Evolutionary conservation across 306 rosid genomes (phyloP), one percentile per base, ranked within the genome.

Genomic region (Dryas alaskensis): DNA sequence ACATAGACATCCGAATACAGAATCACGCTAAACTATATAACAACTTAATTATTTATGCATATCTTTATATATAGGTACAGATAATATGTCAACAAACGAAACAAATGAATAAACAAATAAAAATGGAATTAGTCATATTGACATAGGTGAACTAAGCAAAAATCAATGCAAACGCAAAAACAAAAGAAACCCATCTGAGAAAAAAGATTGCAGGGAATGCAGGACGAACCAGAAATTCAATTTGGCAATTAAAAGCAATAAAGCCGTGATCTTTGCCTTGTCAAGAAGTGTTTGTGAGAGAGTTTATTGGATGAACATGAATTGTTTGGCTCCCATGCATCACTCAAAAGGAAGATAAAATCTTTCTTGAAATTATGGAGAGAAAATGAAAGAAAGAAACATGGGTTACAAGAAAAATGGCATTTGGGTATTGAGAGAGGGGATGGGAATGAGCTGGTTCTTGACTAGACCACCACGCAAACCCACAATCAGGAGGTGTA

Each of bases 181-280:
- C 10, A 48, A 67, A 10, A 4, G 64, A 17, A 7, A 73, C 17
- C 65, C 68, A 42, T 64, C 0, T 14, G 46, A 42, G 10, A 27
- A 53, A 17, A 52, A 19, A 54, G 48, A 69, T 53, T 7, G 47
- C 25, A 80, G 77, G 48, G 50, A 67, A 74, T 53, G 74, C 22
- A 72, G 27, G 40, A 82, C 84, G 75, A 73, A 86, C 91, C 87
- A 82, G 83, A 83, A 72, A 79, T 17, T 74, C 48, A 70, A 59
- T 81, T 76, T 51, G 62, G 75, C 58, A 72, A 72, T 27, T 8
- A 46, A 59, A 7, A 22, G 14, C 27, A 25, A 44, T 1, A 57
- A 55, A 57, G 67, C 42, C 10, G 46, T 31, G 55, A 72, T 72
- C 58, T 46, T 72, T n/a, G 4, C 55, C 67, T 65, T 76, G n/a